Evolutionary conservation across 176 grass and related monocot genomes (phyloP).

Genomic region (Oryza rufipogon): DNA sequence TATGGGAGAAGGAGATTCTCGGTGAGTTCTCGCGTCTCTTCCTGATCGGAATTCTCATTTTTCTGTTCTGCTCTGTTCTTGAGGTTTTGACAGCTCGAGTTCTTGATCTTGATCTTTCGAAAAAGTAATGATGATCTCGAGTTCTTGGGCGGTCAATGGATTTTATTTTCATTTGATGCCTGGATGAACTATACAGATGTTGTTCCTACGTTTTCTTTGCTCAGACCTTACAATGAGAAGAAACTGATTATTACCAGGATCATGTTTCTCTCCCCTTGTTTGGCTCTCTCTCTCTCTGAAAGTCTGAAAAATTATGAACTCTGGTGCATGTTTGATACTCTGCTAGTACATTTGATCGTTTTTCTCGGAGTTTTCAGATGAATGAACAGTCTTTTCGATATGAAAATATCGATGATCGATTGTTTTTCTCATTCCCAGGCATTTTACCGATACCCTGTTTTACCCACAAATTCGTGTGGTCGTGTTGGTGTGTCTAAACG

Average conservation of each 20-base stretch:
- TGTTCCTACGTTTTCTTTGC: neutral
- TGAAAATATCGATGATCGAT: neutral
- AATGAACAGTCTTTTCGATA: neutral
- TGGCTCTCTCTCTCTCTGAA: slow-evolving; percentile 15
- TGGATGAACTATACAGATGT: neutral
- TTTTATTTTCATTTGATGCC: neutral
- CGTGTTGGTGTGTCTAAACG: neutral
- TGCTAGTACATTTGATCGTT: neutral
- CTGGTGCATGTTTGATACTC: neutral
- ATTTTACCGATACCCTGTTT: neutral
- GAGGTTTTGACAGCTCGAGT: neutral
- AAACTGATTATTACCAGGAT: neutral
- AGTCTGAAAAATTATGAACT: neutral
- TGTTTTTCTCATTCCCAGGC: neutral
- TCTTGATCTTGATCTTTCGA: neutral
- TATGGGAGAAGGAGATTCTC: neutral
- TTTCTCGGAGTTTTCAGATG: neutral
- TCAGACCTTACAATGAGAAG: no score
- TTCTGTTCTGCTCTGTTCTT: neutral
- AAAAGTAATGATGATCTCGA: neutral
- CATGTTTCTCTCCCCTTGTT: neutral
- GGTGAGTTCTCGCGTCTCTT: neutral
- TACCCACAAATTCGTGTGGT: neutral
- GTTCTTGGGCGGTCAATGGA: neutral
- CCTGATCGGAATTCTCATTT: neutral